A percentile compares a stretch with the other conserved stretches of the same genome.
Evolutionary conservation across 192 early-diverging fungal species (phyloP).

Genomic region (Linnemannia hyalina): DNA sequence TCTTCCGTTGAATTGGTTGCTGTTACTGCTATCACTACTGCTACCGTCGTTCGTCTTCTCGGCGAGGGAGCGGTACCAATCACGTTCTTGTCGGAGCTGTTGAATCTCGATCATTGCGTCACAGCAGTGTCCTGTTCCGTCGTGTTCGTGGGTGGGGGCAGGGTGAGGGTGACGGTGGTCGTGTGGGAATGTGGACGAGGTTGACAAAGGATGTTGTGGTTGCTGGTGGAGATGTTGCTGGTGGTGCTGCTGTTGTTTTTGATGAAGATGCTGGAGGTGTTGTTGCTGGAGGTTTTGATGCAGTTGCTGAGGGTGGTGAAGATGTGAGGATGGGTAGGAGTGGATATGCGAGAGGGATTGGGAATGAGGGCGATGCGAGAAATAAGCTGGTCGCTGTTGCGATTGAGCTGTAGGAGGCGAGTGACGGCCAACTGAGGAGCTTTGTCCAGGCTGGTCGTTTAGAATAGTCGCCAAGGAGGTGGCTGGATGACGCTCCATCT

Average conservation of each 20-base stretch:
- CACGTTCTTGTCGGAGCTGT: slow-evolving; percentile 37
- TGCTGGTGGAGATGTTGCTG: slow-evolving; percentile 7
- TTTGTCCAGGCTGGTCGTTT: slow-evolving; percentile 1
- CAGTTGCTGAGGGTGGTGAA: neutral
- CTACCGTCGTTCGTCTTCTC: slow-evolving; percentile 8
- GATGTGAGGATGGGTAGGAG: neutral
- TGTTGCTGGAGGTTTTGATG: neutral
- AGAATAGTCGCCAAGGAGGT: slow-evolving; percentile 22
- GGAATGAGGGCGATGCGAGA: neutral
- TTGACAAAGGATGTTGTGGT: neutral
- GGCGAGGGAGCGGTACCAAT: slow-evolving; percentile 29
- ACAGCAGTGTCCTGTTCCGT: slow-evolving; percentile 13
- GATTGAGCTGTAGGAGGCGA: neutral
- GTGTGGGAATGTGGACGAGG: neutral
- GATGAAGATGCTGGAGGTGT: slow-evolving; percentile 11
- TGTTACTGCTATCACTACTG: neutral
- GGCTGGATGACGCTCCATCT: slow-evolving; percentile 18
- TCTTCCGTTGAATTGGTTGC: neutral
- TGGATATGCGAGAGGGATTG: slow-evolving; percentile 21
- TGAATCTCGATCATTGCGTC: slow-evolving; percentile 48
- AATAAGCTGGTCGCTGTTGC: neutral
- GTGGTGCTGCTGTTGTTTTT: slow-evolving; percentile 3
- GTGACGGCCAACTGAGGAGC: neutral
- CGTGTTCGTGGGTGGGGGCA: slow-evolving; percentile 9
- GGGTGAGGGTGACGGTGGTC: neutral